These are phyloP conservation scores for Sanghuangporus baumii DNA, from an alignment of 1,284 basidiomycete genomes.

Conservation along the genomic window DNA sequence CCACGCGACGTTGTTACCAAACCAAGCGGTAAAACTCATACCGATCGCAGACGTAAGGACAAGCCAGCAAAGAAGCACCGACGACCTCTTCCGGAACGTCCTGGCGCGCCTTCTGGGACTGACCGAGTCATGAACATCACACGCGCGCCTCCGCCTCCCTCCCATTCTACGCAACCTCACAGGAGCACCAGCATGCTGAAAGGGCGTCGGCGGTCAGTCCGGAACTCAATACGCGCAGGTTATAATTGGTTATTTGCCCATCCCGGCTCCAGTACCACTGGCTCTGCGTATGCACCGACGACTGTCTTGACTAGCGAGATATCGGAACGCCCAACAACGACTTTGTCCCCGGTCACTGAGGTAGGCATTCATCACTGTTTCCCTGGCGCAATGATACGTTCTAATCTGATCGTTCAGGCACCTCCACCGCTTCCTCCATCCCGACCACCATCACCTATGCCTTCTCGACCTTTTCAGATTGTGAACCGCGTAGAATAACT, in stretches of 20 bases:
- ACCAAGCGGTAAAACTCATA: background rate
- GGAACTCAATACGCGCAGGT: constrained; percentile 13
- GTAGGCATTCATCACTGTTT: background rate
- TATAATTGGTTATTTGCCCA: constrained; percentile 15
- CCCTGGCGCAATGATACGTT: background rate
- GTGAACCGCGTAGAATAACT: background rate
- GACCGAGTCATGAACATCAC: background rate
- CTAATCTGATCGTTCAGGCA: constrained; percentile 1
- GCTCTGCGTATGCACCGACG: constrained; percentile 14
- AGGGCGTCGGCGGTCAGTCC: constrained; percentile 2
- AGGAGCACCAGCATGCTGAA: background rate
- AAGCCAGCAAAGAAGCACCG: background rate
- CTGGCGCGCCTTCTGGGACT: background rate
- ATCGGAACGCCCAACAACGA: constrained; percentile 13
- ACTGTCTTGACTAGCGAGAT: constrained; percentile 15
- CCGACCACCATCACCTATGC: constrained; percentile 1
- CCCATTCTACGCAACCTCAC: background rate
- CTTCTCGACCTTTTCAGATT: background rate
- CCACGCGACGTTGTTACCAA: background rate
- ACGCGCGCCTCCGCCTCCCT: background rate
- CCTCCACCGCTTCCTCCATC: constrained; percentile 10
- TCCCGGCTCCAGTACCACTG: constrained; percentile 15
- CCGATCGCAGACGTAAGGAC: no score
- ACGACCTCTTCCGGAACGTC: background rate
- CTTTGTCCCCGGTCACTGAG: constrained; percentile 14